Evolutionary conservation across 2,329 filamentous ascomycete species (phyloP).

Genomic region (Coleophoma eucalyptorum): DNA sequence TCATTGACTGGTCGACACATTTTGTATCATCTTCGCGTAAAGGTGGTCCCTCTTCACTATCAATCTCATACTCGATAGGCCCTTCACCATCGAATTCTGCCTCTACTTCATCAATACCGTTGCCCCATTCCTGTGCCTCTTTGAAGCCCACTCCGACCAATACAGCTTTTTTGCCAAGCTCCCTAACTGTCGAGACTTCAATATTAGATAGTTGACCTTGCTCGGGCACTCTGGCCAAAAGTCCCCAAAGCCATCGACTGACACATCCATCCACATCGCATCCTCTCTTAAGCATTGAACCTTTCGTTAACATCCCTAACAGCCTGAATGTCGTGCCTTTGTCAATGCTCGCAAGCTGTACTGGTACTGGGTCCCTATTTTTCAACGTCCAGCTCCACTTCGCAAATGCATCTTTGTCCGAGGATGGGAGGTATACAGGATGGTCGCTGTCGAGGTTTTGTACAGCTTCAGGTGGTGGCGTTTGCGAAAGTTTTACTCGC

Average conservation of each 20-base stretch:
- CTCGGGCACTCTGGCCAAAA: constrained; percentile 73
- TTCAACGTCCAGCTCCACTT: constrained; percentile 50
- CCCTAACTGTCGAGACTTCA: constrained; percentile 72
- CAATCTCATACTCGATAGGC: constrained; percentile 26
- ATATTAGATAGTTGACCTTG: constrained; percentile 70
- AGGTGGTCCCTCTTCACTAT: constrained; percentile 28
- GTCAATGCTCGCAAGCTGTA: constrained; percentile 60
- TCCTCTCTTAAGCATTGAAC: constrained; percentile 53
- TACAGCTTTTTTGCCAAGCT: constrained; percentile 75
- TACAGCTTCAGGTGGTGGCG: constrained; percentile 49
- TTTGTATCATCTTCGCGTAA: constrained; percentile 15
- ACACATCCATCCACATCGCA: constrained; percentile 59
- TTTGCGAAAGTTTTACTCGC: constrained; percentile 54
- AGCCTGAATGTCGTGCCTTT: constrained; percentile 64
- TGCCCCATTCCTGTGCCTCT: constrained; percentile 28
- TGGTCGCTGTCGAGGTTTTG: constrained; percentile 45
- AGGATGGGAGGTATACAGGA: constrained; percentile 47
- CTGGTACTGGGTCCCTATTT: constrained; percentile 51
- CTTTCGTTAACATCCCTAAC: constrained; percentile 60
- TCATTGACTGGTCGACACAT: constrained; percentile 7
- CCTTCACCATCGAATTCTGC: constrained; percentile 37
- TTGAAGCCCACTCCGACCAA: constrained; percentile 35
- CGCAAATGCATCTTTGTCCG: constrained; percentile 36
- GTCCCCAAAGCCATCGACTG: constrained; percentile 81
- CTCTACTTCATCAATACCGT: constrained; percentile 41